Evolutionary conservation across 73 alveolate genomes (phyloP).

Genomic region (Tetrahymena elliotti): DNA sequence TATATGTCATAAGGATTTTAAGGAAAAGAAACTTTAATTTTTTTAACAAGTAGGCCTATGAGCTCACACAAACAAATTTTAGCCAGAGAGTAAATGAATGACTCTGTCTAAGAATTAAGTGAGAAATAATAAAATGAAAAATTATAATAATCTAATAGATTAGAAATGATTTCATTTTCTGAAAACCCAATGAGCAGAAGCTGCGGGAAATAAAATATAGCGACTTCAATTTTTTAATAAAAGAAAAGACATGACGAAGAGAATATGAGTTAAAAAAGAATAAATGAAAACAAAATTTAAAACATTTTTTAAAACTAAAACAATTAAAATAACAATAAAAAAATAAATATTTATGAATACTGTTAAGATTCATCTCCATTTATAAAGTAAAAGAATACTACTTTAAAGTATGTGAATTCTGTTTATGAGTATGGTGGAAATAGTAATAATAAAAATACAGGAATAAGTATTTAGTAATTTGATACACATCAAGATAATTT

Average conservation of each 20-base stretch:
- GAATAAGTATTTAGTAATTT: no score
- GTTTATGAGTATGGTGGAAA: neutral
- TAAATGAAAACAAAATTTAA: neutral
- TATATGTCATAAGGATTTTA: neutral
- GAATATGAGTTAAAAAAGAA: neutral
- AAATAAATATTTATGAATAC: neutral
- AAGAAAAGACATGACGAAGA: neutral
- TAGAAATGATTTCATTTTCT: neutral
- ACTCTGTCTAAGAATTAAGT: neutral
- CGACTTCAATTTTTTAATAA: neutral
- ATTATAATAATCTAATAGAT: no score
- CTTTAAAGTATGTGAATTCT: neutral
- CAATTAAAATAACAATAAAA: no score
- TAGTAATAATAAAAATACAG: no score
- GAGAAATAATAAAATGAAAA: neutral
- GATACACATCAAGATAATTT: neutral
- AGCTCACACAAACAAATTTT: neutral
- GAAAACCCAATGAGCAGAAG: neutral
- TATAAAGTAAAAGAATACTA: no score
- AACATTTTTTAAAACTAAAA: neutral
- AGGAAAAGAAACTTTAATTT: neutral
- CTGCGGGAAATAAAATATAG: neutral
- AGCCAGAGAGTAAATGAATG: neutral
- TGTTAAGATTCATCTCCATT: neutral
- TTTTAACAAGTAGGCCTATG: neutral